Evolutionary conservation across 2,329 filamentous ascomycete genomes (phyloP), one percentile per base, ranked within the genome.

Genomic region (Neofusicoccum umdonicola): DNA sequence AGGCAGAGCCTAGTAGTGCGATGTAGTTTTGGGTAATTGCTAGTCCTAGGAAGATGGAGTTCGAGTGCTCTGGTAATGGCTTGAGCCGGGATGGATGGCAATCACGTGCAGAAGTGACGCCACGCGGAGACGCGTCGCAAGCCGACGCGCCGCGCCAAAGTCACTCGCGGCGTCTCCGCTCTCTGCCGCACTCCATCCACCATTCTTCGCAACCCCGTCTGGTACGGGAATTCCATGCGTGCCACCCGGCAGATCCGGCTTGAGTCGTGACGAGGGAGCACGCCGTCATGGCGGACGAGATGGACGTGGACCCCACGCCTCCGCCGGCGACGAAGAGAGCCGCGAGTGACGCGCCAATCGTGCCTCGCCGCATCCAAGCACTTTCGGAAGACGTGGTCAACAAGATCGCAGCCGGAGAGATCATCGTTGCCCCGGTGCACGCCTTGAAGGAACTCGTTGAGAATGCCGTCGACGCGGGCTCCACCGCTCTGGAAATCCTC

Each of bases 371-470:
- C 35, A 86, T 86, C 70, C 78, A 96, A 88, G 90, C 94, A 13
- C 85, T 99, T 31, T 91, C 96, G 72, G 88, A 91, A 68, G 90
- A 95, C 80, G 95, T 99, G 22, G 91, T 99, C 69, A 99, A 98
- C 82, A 99, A 98, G 77, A 99, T 99, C 70, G 95, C 95, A 0
- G 95, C 95, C 0, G 95, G 95, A 19, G 95, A 99, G 77, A 99
- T 99, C 71, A 99, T 99, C 66, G 93, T 99, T 56, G 94, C 95
- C 2, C 96, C 95, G 0, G 93, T 97, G 34, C 92, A 99, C 77
- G 95, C 96, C 3, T 79, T 99, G 65, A 99, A 99, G 78, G 95
- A 99, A 76, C 82, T 99, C 57, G 93, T 99, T 12, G 95, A 99
- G 76, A 99, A 99, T 72, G 90, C 95, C 3, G 93, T 99, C 15